A percentile compares a stretch with the other conserved stretches of the same genome.
phyloP scores from a whole-genome alignment of 1,139 yeast species.

The Suzukiozyma palmioleophila region DNA sequence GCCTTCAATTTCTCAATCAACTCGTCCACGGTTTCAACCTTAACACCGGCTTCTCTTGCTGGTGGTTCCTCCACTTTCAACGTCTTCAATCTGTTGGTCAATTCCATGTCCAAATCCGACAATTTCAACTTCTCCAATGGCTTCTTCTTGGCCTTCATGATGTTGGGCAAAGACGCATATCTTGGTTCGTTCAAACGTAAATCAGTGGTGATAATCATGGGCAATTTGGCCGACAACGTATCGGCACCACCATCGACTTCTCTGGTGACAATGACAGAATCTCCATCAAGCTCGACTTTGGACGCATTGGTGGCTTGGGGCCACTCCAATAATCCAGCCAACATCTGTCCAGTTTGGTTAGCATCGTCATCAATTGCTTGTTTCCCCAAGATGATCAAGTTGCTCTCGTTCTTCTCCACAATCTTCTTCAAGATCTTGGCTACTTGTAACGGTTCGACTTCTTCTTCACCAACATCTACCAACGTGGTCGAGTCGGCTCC shows the following conservation, averaged over 20 bases:
- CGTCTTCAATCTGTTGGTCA: conserved; percentile 60
- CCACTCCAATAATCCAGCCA: conserved; percentile 93
- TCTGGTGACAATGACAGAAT: conserved; percentile 69
- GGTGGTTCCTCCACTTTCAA: conserved; percentile 84
- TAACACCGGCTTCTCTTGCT: conserved; percentile 73
- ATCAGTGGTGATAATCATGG: conserved; percentile 87
- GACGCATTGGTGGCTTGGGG: conserved; percentile 98
- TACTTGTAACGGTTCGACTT: conserved; percentile 83
- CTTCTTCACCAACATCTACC: conserved; percentile 70
- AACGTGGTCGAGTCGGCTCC: conserved; percentile 88
- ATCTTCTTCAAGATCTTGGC: conserved; percentile 79
- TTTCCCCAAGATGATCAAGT: conserved; percentile 84
- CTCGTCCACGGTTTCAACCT: conserved; percentile 78
- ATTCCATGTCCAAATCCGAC: conserved; percentile 67
- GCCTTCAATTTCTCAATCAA: conserved; percentile 76
- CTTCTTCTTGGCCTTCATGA: conserved; percentile 98
- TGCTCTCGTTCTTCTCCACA: conserved; percentile 66
- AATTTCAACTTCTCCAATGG: conserved; percentile 72
- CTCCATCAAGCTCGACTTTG: conserved; percentile 66
- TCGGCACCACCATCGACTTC: conserved; percentile 97
- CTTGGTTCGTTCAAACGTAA: conserved; percentile 91
- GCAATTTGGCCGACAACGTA: conserved; percentile 71
- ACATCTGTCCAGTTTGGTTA: conserved; percentile 96
- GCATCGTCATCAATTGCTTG: conserved; percentile 96
- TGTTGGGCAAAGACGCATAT: conserved; percentile 87